Conservation (phyloP, 1,139 yeast species). For the Kodamaea alishanica region DNA sequence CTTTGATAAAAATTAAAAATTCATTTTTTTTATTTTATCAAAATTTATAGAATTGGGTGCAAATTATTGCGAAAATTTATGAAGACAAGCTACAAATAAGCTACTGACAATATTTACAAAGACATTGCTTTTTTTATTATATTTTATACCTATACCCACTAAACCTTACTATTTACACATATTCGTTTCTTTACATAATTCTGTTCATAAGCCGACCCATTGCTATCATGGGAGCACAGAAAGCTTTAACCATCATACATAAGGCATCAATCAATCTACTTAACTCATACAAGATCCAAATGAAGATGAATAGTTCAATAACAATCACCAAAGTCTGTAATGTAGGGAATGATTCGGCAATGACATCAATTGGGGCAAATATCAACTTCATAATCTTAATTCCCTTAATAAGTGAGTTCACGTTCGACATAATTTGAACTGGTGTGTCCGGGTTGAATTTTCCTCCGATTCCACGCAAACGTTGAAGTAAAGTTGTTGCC, state of each 20-base stretch:
- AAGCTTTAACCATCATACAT: slow-evolving; percentile 46
- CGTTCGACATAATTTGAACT: slow-evolving; percentile 20
- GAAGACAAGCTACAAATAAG: no score
- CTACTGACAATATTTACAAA: no score
- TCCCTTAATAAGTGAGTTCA: slow-evolving; percentile 34
- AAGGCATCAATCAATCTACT: slow-evolving; percentile 43
- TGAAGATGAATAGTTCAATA: slow-evolving; percentile 36
- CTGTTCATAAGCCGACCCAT: slow-evolving; percentile 45
- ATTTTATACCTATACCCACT: no score
- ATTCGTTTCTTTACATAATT: slow-evolving; percentile 22
- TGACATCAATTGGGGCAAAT: slow-evolving; percentile 43
- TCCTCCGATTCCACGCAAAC: background rate
- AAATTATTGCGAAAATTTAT: no score
- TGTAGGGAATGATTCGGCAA: slow-evolving; percentile 37
- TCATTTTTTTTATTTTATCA: no score
- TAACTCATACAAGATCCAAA: slow-evolving; percentile 44
- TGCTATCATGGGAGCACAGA: slow-evolving; percentile 50
- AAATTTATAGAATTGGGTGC: no score
- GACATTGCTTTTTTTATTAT: no score
- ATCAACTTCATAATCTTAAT: slow-evolving; percentile 36
- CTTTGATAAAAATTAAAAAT: no score
- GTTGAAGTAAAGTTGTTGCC: background rate
- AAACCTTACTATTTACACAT: background rate
- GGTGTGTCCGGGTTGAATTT: slow-evolving; percentile 8
- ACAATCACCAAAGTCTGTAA: slow-evolving; percentile 40